phyloP scores from a whole-genome alignment of 148 eudicot genomes.

The Silene conica region DNA sequence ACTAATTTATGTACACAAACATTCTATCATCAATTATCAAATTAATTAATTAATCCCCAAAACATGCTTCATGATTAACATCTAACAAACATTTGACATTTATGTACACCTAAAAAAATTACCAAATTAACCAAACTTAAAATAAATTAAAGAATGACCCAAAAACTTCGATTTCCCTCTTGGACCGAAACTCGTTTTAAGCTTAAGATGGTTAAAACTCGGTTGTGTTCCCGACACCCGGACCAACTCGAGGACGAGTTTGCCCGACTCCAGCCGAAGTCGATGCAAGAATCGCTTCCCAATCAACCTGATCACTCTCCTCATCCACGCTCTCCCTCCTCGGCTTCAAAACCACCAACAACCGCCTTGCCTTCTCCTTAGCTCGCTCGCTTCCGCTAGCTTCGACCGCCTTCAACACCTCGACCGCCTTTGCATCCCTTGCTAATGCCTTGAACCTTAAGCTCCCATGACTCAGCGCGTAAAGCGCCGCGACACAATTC shows the following conservation, averaged over 20 bases:
- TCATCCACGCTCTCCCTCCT: constrained; percentile 35
- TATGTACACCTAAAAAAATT: constrained; percentile 4
- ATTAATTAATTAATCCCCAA: not conserved
- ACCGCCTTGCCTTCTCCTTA: constrained; percentile 64
- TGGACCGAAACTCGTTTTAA: too few relatives aligned
- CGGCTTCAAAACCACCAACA: constrained; percentile 49
- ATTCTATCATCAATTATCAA: not conserved
- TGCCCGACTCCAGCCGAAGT: constrained; percentile 34
- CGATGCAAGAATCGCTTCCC: constrained; percentile 65
- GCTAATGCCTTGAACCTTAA: constrained; percentile 80
- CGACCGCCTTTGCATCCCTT: constrained; percentile 59
- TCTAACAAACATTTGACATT: not conserved
- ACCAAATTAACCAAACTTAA: not conserved
- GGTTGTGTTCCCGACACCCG: constrained; percentile 38
- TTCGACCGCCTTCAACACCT: constrained; percentile 67
- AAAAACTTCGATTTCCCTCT: too few relatives aligned
- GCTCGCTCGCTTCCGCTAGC: constrained; percentile 67
- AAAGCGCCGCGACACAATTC: constrained; percentile 69
- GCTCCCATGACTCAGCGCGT: constrained; percentile 71
- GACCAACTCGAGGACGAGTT: constrained; percentile 38
- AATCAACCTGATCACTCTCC: constrained; percentile 36
- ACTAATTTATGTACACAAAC: not conserved
- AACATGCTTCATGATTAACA: not conserved
- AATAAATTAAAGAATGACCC: too few relatives aligned
- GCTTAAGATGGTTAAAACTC: constrained; percentile 35